Evolutionary conservation across 805 yeast species (phyloP).

Genomic region (Kodamaea leandrae): DNA sequence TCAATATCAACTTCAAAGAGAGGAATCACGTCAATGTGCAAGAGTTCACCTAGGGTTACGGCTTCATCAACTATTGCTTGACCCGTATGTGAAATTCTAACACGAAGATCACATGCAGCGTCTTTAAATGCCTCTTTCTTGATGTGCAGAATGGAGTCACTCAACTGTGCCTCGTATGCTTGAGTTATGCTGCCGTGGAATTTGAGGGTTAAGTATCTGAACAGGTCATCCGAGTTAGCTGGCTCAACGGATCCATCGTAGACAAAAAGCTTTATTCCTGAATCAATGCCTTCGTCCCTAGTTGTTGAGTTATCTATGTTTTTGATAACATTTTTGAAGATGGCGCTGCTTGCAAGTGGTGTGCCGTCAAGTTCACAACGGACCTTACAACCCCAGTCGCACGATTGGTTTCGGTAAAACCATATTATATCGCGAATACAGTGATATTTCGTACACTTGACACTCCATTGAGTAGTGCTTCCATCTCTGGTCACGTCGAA

Average conservation of each 20-base stretch:
- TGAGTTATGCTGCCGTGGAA: background rate
- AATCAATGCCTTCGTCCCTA: too few species aligned
- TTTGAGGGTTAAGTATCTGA: constrained; percentile 5
- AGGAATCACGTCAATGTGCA: constrained; percentile 7
- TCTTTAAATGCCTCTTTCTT: background rate
- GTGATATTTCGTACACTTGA: constrained; percentile 6
- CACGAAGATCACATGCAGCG: background rate
- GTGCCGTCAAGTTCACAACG: background rate
- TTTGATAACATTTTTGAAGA: background rate
- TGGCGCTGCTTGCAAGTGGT: background rate
- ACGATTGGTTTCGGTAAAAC: constrained; percentile 3
- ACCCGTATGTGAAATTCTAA: constrained; percentile 3
- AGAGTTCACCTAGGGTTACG: constrained; percentile 3
- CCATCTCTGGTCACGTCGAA: constrained; percentile 13
- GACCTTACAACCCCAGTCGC: constrained; percentile 3
- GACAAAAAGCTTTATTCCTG: background rate
- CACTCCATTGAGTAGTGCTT: background rate
- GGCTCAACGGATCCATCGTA: background rate
- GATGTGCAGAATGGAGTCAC: constrained; percentile 3
- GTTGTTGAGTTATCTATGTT: background rate
- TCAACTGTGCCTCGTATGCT: background rate
- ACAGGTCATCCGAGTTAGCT: background rate
- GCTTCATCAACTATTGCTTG: background rate
- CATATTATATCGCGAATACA: background rate
- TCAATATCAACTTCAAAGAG: constrained; percentile 7